Conservation (phyloP, 805 yeast genomes). For the Metschnikowia proteae region DNA sequence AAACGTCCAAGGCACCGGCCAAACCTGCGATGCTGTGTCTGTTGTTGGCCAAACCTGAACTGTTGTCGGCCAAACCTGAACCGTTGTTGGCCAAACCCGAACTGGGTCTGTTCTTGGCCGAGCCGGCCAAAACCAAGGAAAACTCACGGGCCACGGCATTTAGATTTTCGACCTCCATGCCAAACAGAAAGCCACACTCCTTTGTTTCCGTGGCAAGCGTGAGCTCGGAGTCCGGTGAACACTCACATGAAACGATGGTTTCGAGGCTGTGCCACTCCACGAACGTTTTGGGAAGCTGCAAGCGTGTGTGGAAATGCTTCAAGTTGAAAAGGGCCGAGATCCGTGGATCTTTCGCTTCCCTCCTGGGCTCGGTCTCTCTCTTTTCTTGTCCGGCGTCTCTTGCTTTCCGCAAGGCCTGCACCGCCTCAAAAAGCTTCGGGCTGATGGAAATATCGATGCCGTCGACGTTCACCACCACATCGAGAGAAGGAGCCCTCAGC, state of each 20-base stretch:
- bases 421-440: conserved; percentile 2
- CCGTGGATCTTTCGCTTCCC: background rate
- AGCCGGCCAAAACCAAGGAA: background rate
- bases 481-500: background rate
- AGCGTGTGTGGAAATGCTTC: conserved; percentile 6
- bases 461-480: conserved; percentile 7
- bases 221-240: background rate
- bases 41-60: background rate
- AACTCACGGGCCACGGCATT: background rate
- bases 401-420: background rate
- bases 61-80: no score
- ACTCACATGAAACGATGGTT: background rate
- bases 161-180: background rate
- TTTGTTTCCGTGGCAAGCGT: background rate
- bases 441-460: conserved; percentile 8
- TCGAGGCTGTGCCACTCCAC: conserved; percentile 7
- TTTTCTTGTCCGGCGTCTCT: background rate
- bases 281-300: conserved; percentile 6
- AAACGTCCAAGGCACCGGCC: conserved; percentile 2
- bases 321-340: conserved; percentile 6
- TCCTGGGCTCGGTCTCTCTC: background rate
- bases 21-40: background rate
- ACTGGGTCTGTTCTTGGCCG: background rate
- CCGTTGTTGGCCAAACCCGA: no score
- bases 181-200: background rate